Base-by-base conservation (phyloP, 139 green algal genomes). In the Coccomyxa sp. region DNA sequence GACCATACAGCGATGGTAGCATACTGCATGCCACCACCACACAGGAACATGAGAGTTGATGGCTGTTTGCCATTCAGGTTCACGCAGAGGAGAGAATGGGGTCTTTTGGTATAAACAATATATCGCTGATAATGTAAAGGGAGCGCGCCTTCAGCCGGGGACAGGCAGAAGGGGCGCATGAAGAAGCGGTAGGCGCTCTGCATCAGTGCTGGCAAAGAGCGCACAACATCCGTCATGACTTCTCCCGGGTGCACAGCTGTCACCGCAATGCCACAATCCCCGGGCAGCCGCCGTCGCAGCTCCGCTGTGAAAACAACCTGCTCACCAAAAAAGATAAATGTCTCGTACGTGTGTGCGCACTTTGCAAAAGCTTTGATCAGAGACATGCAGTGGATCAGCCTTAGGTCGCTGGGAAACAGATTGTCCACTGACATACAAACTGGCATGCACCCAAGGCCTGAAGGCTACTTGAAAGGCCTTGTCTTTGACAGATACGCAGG, bases 181-280 rank as follows among this genome's bases (percentile, higher is more conserved):
- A 97, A 83, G 21, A 86, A 31, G 13, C 82, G 77, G 85, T 97
- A 95, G 11, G 79, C 74, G 4, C 17, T 66, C 25, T 90, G 91
- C 28, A 97, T 84, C 11, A 86, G 28, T 0, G 51, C 28, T 0
- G 95, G 95, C 83, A 97, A 89, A 13, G 79, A 91, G 25, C 93
- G 91, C 58, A 94, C 90, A 27, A 98, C 92, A 25, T 93, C 88
- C 0, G 95, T 97, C 66, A 94, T 82, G 58, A 96, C 93, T 68
- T 95, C 90, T 16, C 95, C 95, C 0, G 95, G 95, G 88, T 98
- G 93, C n/a, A 96, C 32, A 0, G 87, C 85, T 71, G 59, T 84
- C 51, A 63, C 32, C 32, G 91, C 79, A 0, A 77, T 23, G 13
- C 80, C 77, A 67, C 74, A 58, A 17, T 76, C 84, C 38, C 9